Evolutionary conservation across 768 basidiomycete genomes (phyloP).

Genomic region (Lactifluus hygrophoroides): DNA sequence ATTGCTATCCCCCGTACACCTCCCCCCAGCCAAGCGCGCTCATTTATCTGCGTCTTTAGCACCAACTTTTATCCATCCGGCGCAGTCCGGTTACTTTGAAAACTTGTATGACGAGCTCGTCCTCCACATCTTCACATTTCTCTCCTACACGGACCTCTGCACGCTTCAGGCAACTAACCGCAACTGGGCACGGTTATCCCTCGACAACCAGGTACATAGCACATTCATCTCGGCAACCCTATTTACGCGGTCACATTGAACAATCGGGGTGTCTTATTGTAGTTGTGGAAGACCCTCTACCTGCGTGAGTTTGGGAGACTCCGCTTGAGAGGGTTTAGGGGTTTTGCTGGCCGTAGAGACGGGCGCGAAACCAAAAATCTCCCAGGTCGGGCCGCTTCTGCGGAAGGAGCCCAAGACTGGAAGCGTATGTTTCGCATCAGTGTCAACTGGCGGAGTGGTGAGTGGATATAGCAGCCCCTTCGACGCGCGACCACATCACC

Average conservation of each 20-base stretch:
- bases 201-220: conserved; percentile 53
- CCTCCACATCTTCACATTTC: conserved; percentile 62
- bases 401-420: conserved; percentile 50
- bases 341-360: conserved; percentile 47
- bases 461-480: conserved; percentile 21
- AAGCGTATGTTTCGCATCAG: conserved; percentile 85
- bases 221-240: conserved; percentile 20
- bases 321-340: conserved; percentile 59
- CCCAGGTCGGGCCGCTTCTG: conserved; percentile 40
- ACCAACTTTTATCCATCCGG: conserved; percentile 4
- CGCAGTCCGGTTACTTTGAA: conserved; percentile 35
- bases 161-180: conserved; percentile 49
- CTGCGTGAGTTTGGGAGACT: conserved; percentile 55
- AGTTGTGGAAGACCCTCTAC: conserved; percentile 67
- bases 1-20: conserved; percentile 27
- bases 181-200: conserved; percentile 58
- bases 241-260: conserved; percentile 14
- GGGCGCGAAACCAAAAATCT: conserved; percentile 51
- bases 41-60: background rate
- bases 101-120: conserved; percentile 69
- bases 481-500: background rate
- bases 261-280: conserved; percentile 13
- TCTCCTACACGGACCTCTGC: conserved; percentile 62
- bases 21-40: conserved; percentile 52
- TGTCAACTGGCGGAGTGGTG: conserved; percentile 75